Evolutionary conservation across 2,329 filamentous ascomycete species (phyloP).

Genomic region (Escovopsis sp.): DNA sequence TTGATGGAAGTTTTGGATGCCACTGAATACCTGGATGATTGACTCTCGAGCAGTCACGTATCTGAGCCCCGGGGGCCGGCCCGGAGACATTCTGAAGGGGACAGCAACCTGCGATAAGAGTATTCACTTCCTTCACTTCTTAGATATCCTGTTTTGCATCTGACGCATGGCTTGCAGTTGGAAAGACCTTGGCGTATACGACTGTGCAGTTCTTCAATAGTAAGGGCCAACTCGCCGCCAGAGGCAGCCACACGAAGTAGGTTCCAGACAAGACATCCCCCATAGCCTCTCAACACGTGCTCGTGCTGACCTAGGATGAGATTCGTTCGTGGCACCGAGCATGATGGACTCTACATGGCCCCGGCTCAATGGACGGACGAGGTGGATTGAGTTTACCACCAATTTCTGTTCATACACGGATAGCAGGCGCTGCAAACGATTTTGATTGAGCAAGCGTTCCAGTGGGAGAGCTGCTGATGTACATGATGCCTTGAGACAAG

Average conservation of each 20-base stretch:
- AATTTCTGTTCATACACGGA: too few relatives aligned
- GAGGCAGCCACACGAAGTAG: constrained; percentile 53
- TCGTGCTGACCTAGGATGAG: constrained; percentile 14
- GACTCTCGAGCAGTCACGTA: constrained; percentile 38
- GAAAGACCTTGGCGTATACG: constrained; percentile 48
- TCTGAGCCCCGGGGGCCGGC: constrained; percentile 39
- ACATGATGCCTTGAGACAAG: too few relatives aligned
- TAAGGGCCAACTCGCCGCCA: constrained; percentile 42
- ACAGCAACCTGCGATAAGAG: constrained; percentile 47
- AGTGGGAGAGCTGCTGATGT: too few relatives aligned
- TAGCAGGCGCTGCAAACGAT: too few relatives aligned
- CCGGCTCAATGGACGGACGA: constrained; percentile 20
- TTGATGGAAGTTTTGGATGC: neutral
- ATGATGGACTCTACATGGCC: constrained; percentile 21
- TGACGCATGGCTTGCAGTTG: constrained; percentile 32
- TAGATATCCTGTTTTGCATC: neutral
- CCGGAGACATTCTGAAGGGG: constrained; percentile 40
- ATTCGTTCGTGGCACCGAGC: constrained; percentile 26
- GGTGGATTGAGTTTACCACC: constrained; percentile 19
- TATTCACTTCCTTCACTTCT: constrained; percentile 15
- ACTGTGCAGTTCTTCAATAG: constrained; percentile 42
- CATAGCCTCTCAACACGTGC: too few relatives aligned
- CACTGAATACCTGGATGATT: neutral
- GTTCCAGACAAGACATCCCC: too few relatives aligned
- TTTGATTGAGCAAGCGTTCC: too few relatives aligned